Conservation (phyloP, 192 early-diverging fungal species). For the Coemansia sp. region DNA sequence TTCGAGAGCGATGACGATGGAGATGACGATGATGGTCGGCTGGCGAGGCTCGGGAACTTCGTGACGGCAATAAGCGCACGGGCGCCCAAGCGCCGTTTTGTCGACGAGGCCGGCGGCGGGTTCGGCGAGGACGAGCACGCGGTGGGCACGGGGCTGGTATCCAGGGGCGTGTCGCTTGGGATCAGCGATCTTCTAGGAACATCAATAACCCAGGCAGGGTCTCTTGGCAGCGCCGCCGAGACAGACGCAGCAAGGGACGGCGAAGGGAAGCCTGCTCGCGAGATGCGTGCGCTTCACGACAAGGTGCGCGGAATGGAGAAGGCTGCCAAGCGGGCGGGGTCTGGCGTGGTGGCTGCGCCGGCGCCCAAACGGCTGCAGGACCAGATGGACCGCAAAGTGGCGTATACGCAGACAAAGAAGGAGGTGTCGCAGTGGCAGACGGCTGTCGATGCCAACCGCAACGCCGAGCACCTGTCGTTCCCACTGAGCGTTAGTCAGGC, state of each 20-base stretch:
- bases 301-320: conserved; percentile 36
- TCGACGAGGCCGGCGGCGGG: conserved; percentile 33
- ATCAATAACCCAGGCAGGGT: background rate
- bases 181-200: conserved; percentile 69
- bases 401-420: conserved; percentile 80
- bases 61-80: conserved; percentile 69
- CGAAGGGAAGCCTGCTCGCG: conserved; percentile 34
- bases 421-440: conserved; percentile 83
- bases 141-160: conserved; percentile 35
- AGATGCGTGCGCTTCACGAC: conserved; percentile 36
- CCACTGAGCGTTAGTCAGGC: conserved; percentile 18
- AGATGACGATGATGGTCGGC: conserved; percentile 47
- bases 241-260: conserved; percentile 41
- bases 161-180: conserved; percentile 66
- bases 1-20: conserved; percentile 35
- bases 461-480: conserved; percentile 83
- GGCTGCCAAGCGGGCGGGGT: conserved; percentile 32
- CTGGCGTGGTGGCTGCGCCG: conserved; percentile 68
- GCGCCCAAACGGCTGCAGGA: conserved; percentile 83
- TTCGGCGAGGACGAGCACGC: conserved; percentile 41
- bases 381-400: conserved; percentile 80
- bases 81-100: conserved; percentile 60
- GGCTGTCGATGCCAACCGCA: conserved; percentile 78
- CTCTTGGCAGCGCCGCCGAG: conserved; percentile 62
- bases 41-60: conserved; percentile 57